Evolutionary conservation across 1,139 yeast species (phyloP).

Genomic region (Scheffersomyces titani): DNA sequence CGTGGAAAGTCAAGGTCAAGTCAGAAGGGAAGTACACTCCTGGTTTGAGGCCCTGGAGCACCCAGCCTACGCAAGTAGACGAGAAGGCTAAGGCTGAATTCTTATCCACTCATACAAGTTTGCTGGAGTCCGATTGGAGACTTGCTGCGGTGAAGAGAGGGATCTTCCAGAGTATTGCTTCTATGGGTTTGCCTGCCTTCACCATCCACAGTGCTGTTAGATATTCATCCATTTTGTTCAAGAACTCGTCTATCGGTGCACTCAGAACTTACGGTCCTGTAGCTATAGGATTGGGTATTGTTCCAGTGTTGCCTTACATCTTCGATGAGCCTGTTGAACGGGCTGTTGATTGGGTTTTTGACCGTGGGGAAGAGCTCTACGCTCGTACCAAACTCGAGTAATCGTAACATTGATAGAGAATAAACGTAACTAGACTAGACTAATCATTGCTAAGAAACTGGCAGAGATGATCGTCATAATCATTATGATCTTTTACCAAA

Average conservation of each 20-base stretch:
- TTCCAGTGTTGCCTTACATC: conserved; percentile 74
- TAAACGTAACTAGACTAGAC: no score
- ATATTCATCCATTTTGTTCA: conserved; percentile 61
- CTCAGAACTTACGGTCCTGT: conserved; percentile 75
- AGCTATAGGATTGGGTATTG: conserved; percentile 71
- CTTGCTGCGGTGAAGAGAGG: conserved; percentile 68
- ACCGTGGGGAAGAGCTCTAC: conserved; percentile 50
- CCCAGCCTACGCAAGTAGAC: conserved; percentile 44
- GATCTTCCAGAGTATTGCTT: conserved; percentile 76
- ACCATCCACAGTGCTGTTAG: conserved; percentile 81
- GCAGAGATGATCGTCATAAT: no score
- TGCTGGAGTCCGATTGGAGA: conserved; percentile 62
- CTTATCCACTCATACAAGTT: conserved; percentile 22
- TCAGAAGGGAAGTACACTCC: conserved; percentile 65
- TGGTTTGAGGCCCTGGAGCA: conserved; percentile 72
- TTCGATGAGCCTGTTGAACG: conserved; percentile 84
- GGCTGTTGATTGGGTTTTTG: conserved; percentile 65
- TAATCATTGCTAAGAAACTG: no score
- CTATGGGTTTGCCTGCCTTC: conserved; percentile 86
- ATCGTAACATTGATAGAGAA: background rate
- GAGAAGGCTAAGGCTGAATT: conserved; percentile 39
- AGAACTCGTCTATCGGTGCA: conserved; percentile 38
- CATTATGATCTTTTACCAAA: no score
- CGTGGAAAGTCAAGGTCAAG: conserved; percentile 73
- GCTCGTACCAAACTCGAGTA: conserved; percentile 7